Evolutionary conservation across 2,329 filamentous ascomycete species (phyloP).

Genomic region (Claviceps capensis): DNA sequence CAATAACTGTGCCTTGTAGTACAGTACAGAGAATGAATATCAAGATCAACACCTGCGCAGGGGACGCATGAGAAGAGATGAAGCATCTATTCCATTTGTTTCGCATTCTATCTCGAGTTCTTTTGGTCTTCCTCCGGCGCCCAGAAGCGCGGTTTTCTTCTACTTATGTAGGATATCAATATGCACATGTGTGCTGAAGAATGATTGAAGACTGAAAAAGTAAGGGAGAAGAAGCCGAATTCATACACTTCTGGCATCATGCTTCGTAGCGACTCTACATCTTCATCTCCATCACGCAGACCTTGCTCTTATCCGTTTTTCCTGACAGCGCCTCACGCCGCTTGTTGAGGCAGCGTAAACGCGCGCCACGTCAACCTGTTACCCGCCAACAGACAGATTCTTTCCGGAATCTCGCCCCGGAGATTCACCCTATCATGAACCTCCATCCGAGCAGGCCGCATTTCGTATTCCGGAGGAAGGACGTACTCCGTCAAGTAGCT

Average conservation of each 20-base stretch:
- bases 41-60: background rate
- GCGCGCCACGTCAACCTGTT: conserved; percentile 34
- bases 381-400: conserved; percentile 36
- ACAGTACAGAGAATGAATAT: too few relatives aligned
- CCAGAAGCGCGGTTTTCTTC: background rate
- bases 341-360: conserved; percentile 24
- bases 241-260: background rate
- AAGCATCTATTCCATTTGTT: too few relatives aligned
- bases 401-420: conserved; percentile 32
- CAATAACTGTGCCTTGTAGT: conserved; percentile 12
- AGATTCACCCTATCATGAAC: conserved; percentile 29
- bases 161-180: background rate
- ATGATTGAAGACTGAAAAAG: background rate
- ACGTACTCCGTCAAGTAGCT: conserved; percentile 11
- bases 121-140: background rate
- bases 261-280: background rate
- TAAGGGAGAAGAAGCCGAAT: background rate
- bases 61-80: background rate
- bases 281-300: background rate
- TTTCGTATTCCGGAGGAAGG: conserved; percentile 15
- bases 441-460: conserved; percentile 35
- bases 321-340: background rate
- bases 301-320: too few relatives aligned
- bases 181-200: too few relatives aligned
- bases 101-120: background rate